Evolutionary conservation across 768 basidiomycete species (phyloP), one percentile per base, ranked within the genome.

Genomic region (Tylopilus intermedius): DNA sequence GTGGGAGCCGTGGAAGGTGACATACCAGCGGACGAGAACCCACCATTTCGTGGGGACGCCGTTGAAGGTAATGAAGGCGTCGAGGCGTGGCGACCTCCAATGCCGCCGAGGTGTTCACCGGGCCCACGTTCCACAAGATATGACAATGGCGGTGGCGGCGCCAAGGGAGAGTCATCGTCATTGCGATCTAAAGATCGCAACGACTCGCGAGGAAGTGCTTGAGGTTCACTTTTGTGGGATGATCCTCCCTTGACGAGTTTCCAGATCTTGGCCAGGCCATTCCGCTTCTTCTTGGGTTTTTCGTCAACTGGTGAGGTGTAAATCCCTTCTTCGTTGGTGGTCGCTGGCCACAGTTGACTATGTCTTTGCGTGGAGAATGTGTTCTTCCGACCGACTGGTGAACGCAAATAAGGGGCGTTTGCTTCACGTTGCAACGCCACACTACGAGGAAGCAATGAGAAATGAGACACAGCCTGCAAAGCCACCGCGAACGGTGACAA

Each of bases 61-160:
- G 77, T 73, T 18, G 83, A 83, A 8, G 79, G 80, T 43, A 89
- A 71, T 21, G 88, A 88, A 11, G 84, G 81, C 5, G 84, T 83
- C 14, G 89, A 88, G 24, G 78, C 74, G 61, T 84, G 85, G 5
- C 87, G 80, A 46, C 74, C 74, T 22, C 60, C 63, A 1, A 57
- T 14, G 43, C 72, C 69, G 32, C 67, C 65, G 40, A 81, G 76
- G 30, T 75, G 74, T 41, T 81, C 78, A n/a, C 78, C 76, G 39
- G 79, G 79, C 51, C 79, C 75, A 55, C 73, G 69, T 55, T 70
- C 72, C 2, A 92, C 91, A 44, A 97, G 79, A 71, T 93, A 94
- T 0, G 91, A 91, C 48, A 98, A 65, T 5, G 92, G 87, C 5
- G 95, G 95, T 3, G 95, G 95, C 1, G 94, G 95, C 3, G 88